Base-by-base conservation (phyloP, 108 stramenopile species). In the Phaeodactylum tricornutum region DNA sequence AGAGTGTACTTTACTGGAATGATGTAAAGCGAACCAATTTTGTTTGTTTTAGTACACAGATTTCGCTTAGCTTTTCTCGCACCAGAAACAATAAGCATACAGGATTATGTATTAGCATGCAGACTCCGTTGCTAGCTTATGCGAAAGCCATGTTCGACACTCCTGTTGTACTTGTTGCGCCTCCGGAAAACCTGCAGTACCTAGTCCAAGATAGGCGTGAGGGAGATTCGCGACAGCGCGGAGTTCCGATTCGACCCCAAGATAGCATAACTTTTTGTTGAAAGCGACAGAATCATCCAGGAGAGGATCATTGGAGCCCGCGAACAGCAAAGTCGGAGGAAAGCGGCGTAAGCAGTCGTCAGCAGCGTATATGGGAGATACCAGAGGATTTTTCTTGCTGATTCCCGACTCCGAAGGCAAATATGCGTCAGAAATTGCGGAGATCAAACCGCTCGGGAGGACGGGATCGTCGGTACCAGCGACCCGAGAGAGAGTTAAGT, bases 281-380 rank as follows among this genome's bases (percentile, higher is more conserved):
- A 93, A 89, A 29, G 58, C 62, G 1, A 93, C 87, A 7, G 80
- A 66, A 67, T 93, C 92, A 44, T 93, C 92, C 29, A 93, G 67
- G 21, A 93, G 56, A 12, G 92, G 92, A 66, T 93, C 92, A 34
- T 71, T 77, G 15, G 63, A 73, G 22, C 71, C 60, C 0, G 74
- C 69, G 59, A 71, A 85, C 9, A 85, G 52, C 8, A 82, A 47
- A 19, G 79, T 77, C 0, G 77, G 75, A 16, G 83, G 83, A 47
- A 89, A 89, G 12, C 43, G 51, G 21, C 48, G 29, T 16, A 89
- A 50, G 14, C 74, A 43, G 3, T 29, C 53, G 45, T 90, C 83
- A 4, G 69, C 28, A 12, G 87, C 87, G 61, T 65, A 90, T 43
- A 73, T 74, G 17, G 87, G 87, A 17, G 87, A 90, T 29, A 70